Evolutionary conservation across 192 early-diverging fungal species (phyloP), one percentile per base, ranked within the genome.

Genomic region (Coemansia sp.): DNA sequence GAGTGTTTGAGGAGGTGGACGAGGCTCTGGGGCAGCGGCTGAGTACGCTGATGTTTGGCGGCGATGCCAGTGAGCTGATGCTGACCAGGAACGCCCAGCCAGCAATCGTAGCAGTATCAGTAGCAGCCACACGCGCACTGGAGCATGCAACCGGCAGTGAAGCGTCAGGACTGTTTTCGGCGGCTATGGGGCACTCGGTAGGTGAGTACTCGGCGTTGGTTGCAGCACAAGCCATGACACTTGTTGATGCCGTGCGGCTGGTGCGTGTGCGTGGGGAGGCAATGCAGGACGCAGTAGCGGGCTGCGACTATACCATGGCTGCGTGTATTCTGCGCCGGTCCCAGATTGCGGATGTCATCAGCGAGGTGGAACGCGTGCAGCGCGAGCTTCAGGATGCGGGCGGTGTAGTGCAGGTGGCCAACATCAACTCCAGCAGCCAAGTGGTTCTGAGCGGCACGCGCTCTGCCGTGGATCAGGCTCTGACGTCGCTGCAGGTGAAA

Each of bases 401-500:
- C 83, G 41, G 94, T 63, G 64, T 92, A 8, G 92, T 89, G 5
- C 86, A 93, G 68, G 82, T 98, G 64, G 90, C 91, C 35, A 94
- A 97, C 68, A 82, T 93, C 16, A 93, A 94, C 72, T 81, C 84
- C 58, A 82, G 86, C 47, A 84, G 80, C 64, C 87, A 95, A 77
- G 82, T 94, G 3, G 94, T 98, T 5, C 84, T 98, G 50, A 94
- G 91, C 57, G 96, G 96, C 26, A 96, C 93, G 11, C 75, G 77
- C 3, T 64, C 80, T 30, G 96, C 91, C 3, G 94, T 98, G 14
- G 92, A 94, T 41, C 75, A 85, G 46, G 94, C 96, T 20, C 86
- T 87, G 38, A 79, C 83, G 11, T 72, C 87, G 33, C 80, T 98
- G 19, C 96, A 96, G 68, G 74, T 82, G 14, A 81, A 83, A 53